Evolutionary conservation across 257 asterid genomes (phyloP).

Genomic region (Primulina tabacum): DNA sequence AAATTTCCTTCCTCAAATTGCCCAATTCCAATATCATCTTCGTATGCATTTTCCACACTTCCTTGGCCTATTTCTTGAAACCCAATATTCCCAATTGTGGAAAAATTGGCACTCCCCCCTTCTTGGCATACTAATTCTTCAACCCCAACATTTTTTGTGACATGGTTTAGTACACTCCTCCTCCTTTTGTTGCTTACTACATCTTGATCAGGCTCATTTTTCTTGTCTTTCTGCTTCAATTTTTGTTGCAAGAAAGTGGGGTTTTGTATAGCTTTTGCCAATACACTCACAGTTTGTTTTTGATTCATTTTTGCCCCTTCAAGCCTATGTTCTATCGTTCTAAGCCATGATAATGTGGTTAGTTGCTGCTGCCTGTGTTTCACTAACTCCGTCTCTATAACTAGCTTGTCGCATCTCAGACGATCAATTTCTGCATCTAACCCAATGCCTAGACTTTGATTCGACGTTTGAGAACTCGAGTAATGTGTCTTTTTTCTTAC

Average conservation of each 20-base stretch:
- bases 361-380: conserved; percentile 40
- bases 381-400: conserved; percentile 29
- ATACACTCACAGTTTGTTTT: conserved; percentile 41
- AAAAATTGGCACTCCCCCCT: background rate
- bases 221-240: conserved; percentile 33
- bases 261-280: conserved; percentile 40
- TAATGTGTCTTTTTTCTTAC: conserved; percentile 26
- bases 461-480: background rate
- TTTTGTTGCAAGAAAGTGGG: conserved; percentile 33
- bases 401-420: conserved; percentile 39
- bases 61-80: conserved; percentile 9
- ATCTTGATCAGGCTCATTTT: conserved; percentile 34
- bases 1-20: background rate
- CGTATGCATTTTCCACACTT: background rate
- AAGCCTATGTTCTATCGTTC: conserved; percentile 35
- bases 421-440: conserved; percentile 35
- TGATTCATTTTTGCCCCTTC: conserved; percentile 46
- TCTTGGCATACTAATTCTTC: background rate
- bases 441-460: conserved; percentile 24
- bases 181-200: conserved; percentile 34
- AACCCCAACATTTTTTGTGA: background rate
- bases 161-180: conserved; percentile 31
- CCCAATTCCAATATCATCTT: background rate
- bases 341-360: conserved; percentile 29
- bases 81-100: background rate